phyloP scores from a whole-genome alignment of 805 yeast genomes.

The Zygoascus ofunaensis region DNA sequence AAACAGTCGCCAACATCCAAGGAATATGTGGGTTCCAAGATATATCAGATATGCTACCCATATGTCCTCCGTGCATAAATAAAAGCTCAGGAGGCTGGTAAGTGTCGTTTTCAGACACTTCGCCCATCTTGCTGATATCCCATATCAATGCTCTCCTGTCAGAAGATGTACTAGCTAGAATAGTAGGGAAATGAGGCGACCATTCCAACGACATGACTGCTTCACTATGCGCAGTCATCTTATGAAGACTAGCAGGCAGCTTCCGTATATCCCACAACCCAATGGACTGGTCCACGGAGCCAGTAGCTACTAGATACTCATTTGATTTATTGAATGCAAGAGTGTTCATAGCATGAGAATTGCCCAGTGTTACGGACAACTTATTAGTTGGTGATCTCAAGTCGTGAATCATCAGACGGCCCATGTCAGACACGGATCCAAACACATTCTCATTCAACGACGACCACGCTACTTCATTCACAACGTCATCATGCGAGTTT shows the following conservation, averaged over 20 bases:
- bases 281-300: conserved; percentile 49
- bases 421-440: conserved; percentile 60
- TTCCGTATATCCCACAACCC: conserved; percentile 60
- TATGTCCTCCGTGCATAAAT: conserved; percentile 79
- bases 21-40: conserved; percentile 71
- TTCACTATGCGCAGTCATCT: conserved; percentile 37
- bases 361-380: conserved; percentile 4
- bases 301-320: conserved; percentile 54
- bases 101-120: neutral
- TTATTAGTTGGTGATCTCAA: conserved; percentile 31
- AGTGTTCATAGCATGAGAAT: conserved; percentile 22
- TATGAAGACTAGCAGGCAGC: conserved; percentile 22
- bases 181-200: conserved; percentile 48
- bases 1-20: conserved; percentile 64
- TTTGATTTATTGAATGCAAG: conserved; percentile 52
- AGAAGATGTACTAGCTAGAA: conserved; percentile 60
- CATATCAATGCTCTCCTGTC: conserved; percentile 52
- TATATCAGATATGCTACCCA: conserved; percentile 76
- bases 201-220: conserved; percentile 61
- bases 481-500: conserved; percentile 37
- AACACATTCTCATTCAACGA: conserved; percentile 52
- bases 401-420: conserved; percentile 44
- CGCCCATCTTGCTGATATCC: conserved; percentile 35
- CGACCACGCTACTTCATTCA: conserved; percentile 68
- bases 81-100: conserved; percentile 28